Evolutionary conservation across 441 rosid genomes (phyloP).

Genomic region (Macaranga tanarius): DNA sequence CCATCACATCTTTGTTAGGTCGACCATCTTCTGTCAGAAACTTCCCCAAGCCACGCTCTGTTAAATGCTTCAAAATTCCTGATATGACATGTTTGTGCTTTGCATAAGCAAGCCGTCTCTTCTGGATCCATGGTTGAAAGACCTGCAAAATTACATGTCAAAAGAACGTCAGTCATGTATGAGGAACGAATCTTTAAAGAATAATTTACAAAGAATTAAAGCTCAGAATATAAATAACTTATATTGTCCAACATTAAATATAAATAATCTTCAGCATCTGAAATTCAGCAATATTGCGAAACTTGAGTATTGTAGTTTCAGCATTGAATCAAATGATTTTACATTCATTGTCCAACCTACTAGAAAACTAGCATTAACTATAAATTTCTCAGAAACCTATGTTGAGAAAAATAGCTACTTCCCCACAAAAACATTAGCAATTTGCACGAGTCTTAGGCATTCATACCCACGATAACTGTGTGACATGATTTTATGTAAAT

Average conservation of each 20-base stretch:
- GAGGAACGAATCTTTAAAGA: background rate
- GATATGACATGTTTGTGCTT: constrained; percentile 70
- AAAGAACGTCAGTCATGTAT: constrained; percentile 19
- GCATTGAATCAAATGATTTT: too few relatives aligned
- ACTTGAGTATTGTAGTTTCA: background rate
- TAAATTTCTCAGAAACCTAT: background rate
- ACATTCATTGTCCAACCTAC: too few relatives aligned
- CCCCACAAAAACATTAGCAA: background rate
- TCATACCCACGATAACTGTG: background rate
- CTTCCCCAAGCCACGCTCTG: constrained; percentile 62
- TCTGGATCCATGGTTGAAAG: constrained; percentile 76
- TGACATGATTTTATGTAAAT: background rate
- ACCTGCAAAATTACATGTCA: constrained; percentile 44
- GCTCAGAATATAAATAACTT: background rate
- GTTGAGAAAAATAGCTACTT: background rate
- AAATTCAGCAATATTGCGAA: background rate
- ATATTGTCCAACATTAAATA: background rate
- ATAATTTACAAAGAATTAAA: background rate
- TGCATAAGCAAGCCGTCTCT: constrained; percentile 57
- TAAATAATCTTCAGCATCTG: background rate
- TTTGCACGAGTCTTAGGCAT: background rate
- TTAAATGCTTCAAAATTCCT: constrained; percentile 64
- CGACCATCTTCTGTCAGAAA: constrained; percentile 58
- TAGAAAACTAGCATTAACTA: background rate
- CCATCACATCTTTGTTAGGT: constrained; percentile 51